Percentiles rank a stretch among this genome's conserved stretches.
Conservation (phyloP, 768 basidiomycete genomes). For the Agaricus subrufescens region DNA sequence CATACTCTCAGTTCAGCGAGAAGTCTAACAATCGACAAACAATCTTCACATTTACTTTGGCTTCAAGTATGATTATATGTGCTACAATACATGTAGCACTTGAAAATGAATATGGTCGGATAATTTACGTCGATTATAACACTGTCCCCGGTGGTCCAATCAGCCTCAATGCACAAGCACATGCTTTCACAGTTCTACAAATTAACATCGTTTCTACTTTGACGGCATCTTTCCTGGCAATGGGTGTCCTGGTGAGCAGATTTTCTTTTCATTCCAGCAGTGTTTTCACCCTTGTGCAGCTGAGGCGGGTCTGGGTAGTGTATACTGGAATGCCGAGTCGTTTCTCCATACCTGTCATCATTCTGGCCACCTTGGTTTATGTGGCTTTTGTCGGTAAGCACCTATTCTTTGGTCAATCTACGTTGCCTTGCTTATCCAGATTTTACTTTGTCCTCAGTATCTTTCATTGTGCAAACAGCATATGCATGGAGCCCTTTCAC, state of each 20-base stretch:
- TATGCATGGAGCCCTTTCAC: background rate
- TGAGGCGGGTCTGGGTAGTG: background rate
- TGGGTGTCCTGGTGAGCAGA: background rate
- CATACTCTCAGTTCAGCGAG: background rate
- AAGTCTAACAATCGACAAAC: background rate
- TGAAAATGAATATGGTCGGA: too few species aligned
- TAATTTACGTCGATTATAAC: background rate
- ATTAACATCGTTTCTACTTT: too few species aligned
- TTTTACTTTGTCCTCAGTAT: too few species aligned
- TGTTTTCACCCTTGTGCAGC: background rate
- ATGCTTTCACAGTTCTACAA: background rate
- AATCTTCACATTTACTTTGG: background rate
- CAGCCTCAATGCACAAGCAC: background rate
- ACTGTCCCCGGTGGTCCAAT: background rate
- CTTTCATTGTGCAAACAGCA: background rate
- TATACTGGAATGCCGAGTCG: background rate
- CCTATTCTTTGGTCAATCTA: too few species aligned
- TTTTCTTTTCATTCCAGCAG: background rate
- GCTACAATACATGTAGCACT: background rate
- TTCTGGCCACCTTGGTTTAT: background rate
- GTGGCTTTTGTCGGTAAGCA: background rate
- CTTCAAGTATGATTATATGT: background rate
- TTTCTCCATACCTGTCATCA: background rate
- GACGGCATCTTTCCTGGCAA: background rate
- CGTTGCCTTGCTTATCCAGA: too few species aligned